Percentiles rank a stretch among this genome's conserved stretches.
Conservation (phyloP, 208 protist species). For the Trypanosoma cruzi region DNA sequence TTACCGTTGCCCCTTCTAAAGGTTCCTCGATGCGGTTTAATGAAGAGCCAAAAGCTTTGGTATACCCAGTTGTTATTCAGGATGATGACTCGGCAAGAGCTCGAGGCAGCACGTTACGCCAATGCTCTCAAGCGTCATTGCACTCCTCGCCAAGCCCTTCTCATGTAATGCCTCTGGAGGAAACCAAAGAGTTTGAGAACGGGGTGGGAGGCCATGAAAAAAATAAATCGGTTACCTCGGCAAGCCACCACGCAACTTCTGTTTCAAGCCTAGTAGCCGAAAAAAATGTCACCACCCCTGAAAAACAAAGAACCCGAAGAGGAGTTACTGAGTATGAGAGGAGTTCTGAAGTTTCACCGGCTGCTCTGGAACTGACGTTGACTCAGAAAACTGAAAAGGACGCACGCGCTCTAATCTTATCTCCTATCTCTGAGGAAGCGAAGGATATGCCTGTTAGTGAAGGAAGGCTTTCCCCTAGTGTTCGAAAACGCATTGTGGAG, state of each 20-base stretch:
- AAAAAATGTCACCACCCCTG: not conserved
- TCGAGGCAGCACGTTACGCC: not conserved
- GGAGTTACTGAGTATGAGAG: not conserved
- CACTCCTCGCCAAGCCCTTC: not conserved
- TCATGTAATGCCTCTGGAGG: not conserved
- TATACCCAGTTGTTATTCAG: not conserved
- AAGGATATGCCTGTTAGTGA: not conserved
- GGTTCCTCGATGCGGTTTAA: constrained; percentile 1
- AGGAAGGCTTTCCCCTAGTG: constrained; percentile 32
- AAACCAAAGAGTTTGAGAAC: too few species aligned
- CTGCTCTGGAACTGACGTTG: not conserved
- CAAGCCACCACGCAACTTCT: not conserved
- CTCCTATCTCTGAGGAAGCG: not conserved
- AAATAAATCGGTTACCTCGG: too few species aligned
- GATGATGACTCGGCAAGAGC: not conserved
- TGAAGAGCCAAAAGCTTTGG: not conserved
- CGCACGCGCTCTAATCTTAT: not conserved
- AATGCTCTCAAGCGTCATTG: not conserved
- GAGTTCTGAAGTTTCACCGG: constrained; percentile 3
- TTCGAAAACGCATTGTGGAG: constrained; percentile 63
- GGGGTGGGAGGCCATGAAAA: too few species aligned
- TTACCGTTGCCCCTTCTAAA: constrained; percentile 2
- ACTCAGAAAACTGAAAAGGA: not conserved
- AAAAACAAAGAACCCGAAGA: not conserved
- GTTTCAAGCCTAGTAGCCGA: not conserved